phyloP scores from a whole-genome alignment of 768 basidiomycete species.

The Podaxis sp. region DNA sequence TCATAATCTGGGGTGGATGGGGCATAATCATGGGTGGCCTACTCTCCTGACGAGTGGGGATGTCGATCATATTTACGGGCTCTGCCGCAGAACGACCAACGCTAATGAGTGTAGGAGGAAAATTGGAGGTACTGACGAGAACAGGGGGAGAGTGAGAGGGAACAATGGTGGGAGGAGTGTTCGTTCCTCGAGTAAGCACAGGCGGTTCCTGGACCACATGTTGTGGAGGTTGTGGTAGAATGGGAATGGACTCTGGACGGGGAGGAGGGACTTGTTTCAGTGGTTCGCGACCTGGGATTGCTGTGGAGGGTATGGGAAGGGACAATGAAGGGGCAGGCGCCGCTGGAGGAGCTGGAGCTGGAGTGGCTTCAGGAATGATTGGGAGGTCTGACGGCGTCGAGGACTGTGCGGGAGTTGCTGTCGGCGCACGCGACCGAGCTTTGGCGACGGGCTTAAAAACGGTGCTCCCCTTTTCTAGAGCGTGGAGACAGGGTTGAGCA shows the following conservation, averaged over 20 bases:
- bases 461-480: slow-evolving; percentile 67
- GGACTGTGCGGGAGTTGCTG: background rate
- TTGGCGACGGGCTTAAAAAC: slow-evolving; percentile 70
- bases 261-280: background rate
- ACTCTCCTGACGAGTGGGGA: background rate
- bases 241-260: background rate
- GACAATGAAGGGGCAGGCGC: background rate
- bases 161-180: background rate
- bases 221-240: background rate
- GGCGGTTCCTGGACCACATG: background rate
- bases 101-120: background rate
- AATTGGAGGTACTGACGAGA: slow-evolving; percentile 1
- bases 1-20: background rate
- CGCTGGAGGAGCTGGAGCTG: background rate
- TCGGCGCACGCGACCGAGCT: slow-evolving; percentile 43
- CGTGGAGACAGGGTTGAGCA: slow-evolving; percentile 13
- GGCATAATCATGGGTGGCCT: background rate
- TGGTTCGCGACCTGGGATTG: slow-evolving; percentile 2
- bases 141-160: slow-evolving; percentile 5
- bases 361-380: background rate
- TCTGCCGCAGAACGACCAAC: slow-evolving; percentile 4
- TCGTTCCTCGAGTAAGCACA: background rate
- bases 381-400: background rate
- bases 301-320: slow-evolving; percentile 9
- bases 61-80: background rate